Percentiles rank a stretch among this genome's conserved stretches.
These are phyloP conservation scores for Endocarpon pusillum DNA, from an alignment of 495 filamentous ascomycete genomes.

Conservation along the genomic window DNA sequence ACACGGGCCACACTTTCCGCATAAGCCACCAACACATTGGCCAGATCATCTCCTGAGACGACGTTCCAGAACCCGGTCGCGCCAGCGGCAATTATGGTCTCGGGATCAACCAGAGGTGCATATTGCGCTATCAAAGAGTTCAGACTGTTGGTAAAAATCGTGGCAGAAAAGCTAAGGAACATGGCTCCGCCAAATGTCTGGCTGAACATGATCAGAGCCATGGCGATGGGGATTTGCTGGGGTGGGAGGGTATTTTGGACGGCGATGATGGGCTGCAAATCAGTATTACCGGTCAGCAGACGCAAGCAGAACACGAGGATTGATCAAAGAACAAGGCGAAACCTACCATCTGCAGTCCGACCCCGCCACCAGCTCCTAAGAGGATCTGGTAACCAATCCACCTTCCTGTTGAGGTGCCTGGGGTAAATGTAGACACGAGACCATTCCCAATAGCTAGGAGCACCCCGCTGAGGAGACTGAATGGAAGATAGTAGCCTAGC, in stretches of 20 bases:
- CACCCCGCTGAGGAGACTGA: constrained; percentile 15
- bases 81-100: constrained; percentile 22
- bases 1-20: constrained; percentile 19
- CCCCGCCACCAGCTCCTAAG: constrained; percentile 32
- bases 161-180: constrained; percentile 26
- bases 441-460: constrained; percentile 26
- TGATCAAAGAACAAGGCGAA: neutral
- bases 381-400: constrained; percentile 43
- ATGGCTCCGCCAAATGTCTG: constrained; percentile 33
- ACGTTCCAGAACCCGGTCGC: constrained; percentile 22
- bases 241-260: constrained; percentile 32
- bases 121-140: constrained; percentile 14
- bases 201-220: constrained; percentile 31
- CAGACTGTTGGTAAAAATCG: constrained; percentile 32
- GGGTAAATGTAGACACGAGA: constrained; percentile 30
- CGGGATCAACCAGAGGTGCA: constrained; percentile 22
- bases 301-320: neutral
- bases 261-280: constrained; percentile 27
- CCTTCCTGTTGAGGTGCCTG: constrained; percentile 22
- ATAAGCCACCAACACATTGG: constrained; percentile 26
- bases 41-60: constrained; percentile 12
- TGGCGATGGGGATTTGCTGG: constrained; percentile 29
- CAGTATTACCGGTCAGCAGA: neutral
- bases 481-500: constrained; percentile 35
- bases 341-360: constrained; percentile 26